Conservation (phyloP, 805 yeast genomes). For the Nakazawaea molendinolei region DNA sequence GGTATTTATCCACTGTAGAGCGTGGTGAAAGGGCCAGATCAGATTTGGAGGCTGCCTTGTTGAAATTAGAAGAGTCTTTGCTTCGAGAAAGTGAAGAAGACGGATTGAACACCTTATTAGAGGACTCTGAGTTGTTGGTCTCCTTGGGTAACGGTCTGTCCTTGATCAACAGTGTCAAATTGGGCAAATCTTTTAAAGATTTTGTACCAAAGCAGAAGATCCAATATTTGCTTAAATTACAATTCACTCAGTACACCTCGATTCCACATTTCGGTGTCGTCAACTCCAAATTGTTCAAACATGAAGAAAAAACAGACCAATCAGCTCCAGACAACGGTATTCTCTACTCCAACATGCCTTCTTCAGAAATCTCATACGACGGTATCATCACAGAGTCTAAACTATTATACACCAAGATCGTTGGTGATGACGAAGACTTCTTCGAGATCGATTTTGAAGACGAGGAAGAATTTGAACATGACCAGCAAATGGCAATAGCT, state of each 20-base stretch:
- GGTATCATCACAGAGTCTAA: constrained; percentile 83
- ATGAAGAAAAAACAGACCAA: constrained; percentile 23
- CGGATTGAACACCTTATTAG: constrained; percentile 43
- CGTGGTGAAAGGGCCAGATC: constrained; percentile 60
- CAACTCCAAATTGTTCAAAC: constrained; percentile 31
- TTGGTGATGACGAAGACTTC: constrained; percentile 93
- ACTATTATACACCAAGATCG: constrained; percentile 65
- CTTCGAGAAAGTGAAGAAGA: constrained; percentile 69
- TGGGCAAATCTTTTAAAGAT: constrained; percentile 80
- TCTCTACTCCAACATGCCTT: constrained; percentile 56
- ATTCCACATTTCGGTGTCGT: constrained; percentile 52
- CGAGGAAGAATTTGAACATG: constrained; percentile 50
- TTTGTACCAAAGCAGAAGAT: constrained; percentile 77
- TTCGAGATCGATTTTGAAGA: constrained; percentile 96
- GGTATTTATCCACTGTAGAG: constrained; percentile 84
- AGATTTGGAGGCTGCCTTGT: constrained; percentile 76
- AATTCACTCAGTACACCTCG: constrained; percentile 52
- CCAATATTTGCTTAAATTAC: constrained; percentile 52
- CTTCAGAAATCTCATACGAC: constrained; percentile 84
- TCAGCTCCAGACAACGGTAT: constrained; percentile 42
- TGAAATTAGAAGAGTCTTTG: constrained; percentile 72
- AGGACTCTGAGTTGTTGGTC: constrained; percentile 43
- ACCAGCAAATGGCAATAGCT: constrained; percentile 3
- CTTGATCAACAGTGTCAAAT: constrained; percentile 69
- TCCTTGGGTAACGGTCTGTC: constrained; percentile 56